A percentile compares a stretch with the other conserved stretches of the same genome.
Conservation (phyloP, 345 rosid genomes). For the Eucalyptus regnans region DNA sequence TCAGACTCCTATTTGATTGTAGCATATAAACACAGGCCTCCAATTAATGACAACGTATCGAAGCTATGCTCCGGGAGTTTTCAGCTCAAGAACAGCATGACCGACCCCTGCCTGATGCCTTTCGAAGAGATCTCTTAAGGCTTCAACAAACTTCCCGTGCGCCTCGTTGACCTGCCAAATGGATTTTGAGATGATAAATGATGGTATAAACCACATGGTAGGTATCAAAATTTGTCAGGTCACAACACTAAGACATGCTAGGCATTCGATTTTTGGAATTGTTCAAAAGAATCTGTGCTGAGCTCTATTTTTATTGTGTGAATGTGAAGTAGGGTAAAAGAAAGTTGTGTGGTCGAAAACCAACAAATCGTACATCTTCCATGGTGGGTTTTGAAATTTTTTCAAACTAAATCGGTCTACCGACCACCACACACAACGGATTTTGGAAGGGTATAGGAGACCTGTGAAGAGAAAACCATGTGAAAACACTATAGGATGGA, state of each 20-base stretch:
- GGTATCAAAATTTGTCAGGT: background rate
- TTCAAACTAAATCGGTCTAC: slow-evolving; percentile 69
- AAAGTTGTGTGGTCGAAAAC: background rate
- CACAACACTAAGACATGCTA: background rate
- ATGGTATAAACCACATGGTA: background rate
- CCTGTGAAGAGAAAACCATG: slow-evolving; percentile 13
- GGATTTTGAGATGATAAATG: background rate
- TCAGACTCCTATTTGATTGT: too few species aligned
- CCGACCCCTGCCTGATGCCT: slow-evolving; percentile 16
- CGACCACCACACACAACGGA: slow-evolving; percentile 80
- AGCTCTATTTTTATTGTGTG: too few species aligned
- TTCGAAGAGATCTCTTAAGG: slow-evolving; percentile 21
- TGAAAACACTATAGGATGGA: background rate
- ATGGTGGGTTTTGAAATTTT: slow-evolving; percentile 48
- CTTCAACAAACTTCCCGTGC: slow-evolving; percentile 10
- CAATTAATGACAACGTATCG: background rate
- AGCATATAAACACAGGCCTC: background rate
- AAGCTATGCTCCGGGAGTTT: background rate
- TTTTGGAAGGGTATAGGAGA: slow-evolving; percentile 53
- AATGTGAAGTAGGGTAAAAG: background rate
- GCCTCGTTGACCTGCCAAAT: slow-evolving; percentile 20
- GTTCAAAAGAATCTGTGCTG: background rate
- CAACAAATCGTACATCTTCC: slow-evolving; percentile 55
- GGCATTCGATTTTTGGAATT: background rate
- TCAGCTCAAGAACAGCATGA: slow-evolving; percentile 11